Conservation (phyloP, 768 basidiomycete species). For the Agaricus subrufescens region DNA sequence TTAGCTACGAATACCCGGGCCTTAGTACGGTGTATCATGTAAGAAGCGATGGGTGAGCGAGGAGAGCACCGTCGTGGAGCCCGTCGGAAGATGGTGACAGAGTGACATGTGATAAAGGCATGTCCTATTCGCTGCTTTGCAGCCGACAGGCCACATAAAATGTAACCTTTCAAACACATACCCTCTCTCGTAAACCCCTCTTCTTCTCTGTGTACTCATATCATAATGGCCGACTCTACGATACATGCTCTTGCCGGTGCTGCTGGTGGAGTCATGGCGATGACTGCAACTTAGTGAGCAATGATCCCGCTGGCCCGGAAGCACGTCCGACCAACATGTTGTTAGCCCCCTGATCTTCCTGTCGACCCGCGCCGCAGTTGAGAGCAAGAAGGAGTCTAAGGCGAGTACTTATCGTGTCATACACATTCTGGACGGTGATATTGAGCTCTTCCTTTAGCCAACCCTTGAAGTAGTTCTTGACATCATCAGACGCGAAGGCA, state of each 20-base stretch:
- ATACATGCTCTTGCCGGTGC: constrained; percentile 90
- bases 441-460: constrained; percentile 35
- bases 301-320: constrained; percentile 1
- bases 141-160: constrained; percentile 13
- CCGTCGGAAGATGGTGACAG: background rate
- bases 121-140: constrained; percentile 4
- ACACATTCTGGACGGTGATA: constrained; percentile 1
- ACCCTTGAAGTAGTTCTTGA: constrained; percentile 64
- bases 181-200: background rate
- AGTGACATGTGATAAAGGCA: constrained; percentile 16
- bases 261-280: constrained; percentile 83
- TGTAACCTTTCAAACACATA: constrained; percentile 4
- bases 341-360: constrained; percentile 85
- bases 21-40: constrained; percentile 2
- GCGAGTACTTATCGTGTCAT: constrained; percentile 30
- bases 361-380: constrained; percentile 90
- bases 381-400: constrained; percentile 74
- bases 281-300: constrained; percentile 84
- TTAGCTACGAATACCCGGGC: constrained; percentile 4
- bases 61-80: background rate
- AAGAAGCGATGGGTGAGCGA: background rate
- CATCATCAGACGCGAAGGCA: constrained; percentile 80
- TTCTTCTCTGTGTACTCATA: constrained; percentile 6
- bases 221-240: constrained; percentile 65
- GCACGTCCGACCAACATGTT: constrained; percentile 7